Evolutionary conservation across 768 basidiomycete genomes (phyloP), one percentile per base, ranked within the genome.

Genomic region (Grammothele lineata): DNA sequence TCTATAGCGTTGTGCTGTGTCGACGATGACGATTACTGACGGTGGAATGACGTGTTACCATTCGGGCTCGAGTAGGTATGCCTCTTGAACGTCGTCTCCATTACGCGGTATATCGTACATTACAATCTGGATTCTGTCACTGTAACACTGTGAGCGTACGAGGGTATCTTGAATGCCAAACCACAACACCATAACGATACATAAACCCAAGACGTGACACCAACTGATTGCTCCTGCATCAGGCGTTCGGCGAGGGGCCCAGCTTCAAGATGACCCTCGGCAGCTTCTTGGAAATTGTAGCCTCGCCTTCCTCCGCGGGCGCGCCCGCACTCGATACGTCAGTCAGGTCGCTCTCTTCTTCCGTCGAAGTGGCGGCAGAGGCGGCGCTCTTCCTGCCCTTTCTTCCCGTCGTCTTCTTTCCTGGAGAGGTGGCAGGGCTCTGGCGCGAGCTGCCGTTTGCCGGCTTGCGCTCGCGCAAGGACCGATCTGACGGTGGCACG

Each of bases 211-310:
- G n/a, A 30, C 27, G 14, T 30, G 8, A 30, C 7, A 30, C 27
- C 7, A 30, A 30, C 27, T 14, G 14, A 30, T 7, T 7, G 7
- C 27, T 14, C 27, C 27, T 7, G 8, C 14, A 14, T 30, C 27
- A 30, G 27, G 27, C 27, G 27, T 30, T 32, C 6, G 68, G 62
- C 4, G 59, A 54, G 18, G 70, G 64, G 2, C 75, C 69, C 63
- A 89, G 68, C 66, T 78, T 76, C 43, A 82, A 58, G 41, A 77
- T 74, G 5, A 83, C 78, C 45, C 70, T 70, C 0, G 78, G 80
- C 1, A 81, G 59, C 53, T 75, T 80, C 67, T 74, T 76, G 33
- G 53, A 41, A 11, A 27, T 48, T 22, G 39, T 37, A 46, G 58
- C 33, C 52, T 53, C 27, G 45, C 48, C 45, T 25, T 25, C 7